Evolutionary conservation across 2,329 filamentous ascomycete species (phyloP), one percentile per base, ranked within the genome.

Genomic region (Podosphaera xanthii): DNA sequence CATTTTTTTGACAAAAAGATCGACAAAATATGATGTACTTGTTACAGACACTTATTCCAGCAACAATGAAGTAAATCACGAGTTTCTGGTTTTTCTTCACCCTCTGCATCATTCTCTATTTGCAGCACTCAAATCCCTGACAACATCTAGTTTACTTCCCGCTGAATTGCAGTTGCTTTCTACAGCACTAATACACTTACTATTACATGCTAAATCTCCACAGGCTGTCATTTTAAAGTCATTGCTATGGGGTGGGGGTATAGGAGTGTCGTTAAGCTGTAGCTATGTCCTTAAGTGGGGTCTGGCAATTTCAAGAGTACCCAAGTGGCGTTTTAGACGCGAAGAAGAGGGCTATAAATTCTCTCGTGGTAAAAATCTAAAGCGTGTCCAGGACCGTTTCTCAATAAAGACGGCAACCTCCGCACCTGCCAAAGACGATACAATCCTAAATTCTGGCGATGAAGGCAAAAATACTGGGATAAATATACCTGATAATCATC

Each of bases 91-190:
- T 35, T 73, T 86, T 60, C 71, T 96, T 60, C 95, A 91, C 68
- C 87, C 91, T 14, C 74, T 97, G 52, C 90, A 96, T 67, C 84
- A 87, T 70, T 82, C 82, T 36, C 73, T 95, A 33, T 81, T 87
- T 67, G 75, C 78, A 36, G 80, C 86, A 36, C 70, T 97, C 59
- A 81, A 87, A 65, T 83, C 86, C 68, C 77, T 97, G 62, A 91
- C 90, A 1, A 91, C 87, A 0, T 94, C 89, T 0, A 96, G 90
- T 70, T 77, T 97, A 49, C 76, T 97, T 58, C 79, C 85, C 1
- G 83, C 92, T 4, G 92, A 98, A 70, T 76, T 96, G 49, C 88
- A 96, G 66, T 76, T 98, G 8, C 77, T 97, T 14, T 91, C 91
- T 0, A 80, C 86, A 46, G 82, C 82, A 1, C 75, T 98, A 12